These are phyloP conservation scores for Acanthamoeba culbertsoni DNA, from an alignment of 208 protist genomes.

Conservation along the genomic window DNA sequence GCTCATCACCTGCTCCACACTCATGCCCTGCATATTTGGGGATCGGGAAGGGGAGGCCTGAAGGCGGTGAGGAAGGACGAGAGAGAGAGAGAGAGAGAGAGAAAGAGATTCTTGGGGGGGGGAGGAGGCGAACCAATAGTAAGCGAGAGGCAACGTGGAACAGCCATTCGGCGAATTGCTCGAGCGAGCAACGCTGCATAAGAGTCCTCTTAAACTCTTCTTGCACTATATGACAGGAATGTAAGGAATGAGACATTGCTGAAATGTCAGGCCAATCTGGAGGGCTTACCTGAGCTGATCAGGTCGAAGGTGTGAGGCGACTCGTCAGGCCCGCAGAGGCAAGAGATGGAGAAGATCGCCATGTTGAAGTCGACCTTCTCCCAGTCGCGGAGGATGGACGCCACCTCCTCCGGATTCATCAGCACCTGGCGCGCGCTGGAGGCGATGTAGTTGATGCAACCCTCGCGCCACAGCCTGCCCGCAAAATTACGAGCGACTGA, in stretches of 20 bases:
- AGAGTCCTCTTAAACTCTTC: constrained; percentile 28
- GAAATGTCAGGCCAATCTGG: neutral
- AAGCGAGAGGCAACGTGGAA: neutral
- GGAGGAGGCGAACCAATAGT: neutral
- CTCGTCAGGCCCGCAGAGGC: neutral
- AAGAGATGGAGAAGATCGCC: neutral
- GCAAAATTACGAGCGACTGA: neutral
- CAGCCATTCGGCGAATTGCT: constrained; percentile 36
- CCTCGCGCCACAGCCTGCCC: neutral
- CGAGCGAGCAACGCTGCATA: constrained; percentile 16
- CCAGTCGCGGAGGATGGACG: neutral
- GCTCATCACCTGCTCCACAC: neutral
- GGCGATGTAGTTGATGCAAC: constrained; percentile 23
- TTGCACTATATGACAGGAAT: neutral
- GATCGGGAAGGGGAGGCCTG: neutral
- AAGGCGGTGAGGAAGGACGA: neutral
- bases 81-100: neutral
- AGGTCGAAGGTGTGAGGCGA: neutral
- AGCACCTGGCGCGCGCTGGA: neutral
- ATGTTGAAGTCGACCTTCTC: constrained; percentile 1
- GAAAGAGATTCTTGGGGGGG: neutral
- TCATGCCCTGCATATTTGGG: neutral
- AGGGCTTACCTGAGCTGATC: neutral
- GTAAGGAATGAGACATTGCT: neutral
- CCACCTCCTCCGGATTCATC: neutral